Evolutionary conservation across 768 basidiomycete species (phyloP), one percentile per base, ranked within the genome.

Genomic region (Suillus placidus): DNA sequence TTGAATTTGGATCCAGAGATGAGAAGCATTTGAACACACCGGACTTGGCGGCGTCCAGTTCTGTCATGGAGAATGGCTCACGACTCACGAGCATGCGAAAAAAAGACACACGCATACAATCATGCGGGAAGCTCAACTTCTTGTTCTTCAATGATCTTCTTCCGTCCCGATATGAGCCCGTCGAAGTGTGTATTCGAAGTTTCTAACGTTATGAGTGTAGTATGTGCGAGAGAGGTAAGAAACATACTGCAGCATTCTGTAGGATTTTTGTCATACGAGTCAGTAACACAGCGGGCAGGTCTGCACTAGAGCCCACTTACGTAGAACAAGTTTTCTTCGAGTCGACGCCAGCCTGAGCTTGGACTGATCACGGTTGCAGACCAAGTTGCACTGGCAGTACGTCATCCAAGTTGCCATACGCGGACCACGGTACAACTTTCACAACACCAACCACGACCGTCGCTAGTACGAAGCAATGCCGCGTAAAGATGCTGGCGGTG

Each of bases 401-500:
- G 52, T 54, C 52, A 54, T 54, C 16, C 18, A 12, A 51, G 30
- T 52, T 52, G 30, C 51, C 51, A 18, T 30, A 52, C 30, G 4
- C 18, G 52, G 51, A 4, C 6, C 16, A 6, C 40, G 14, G 18
- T 9, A 30, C 30, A 32, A 52, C 52, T 32, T 54, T 32, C 30
- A 54, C 18, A 32, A 32, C 30, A 52, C 16, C 30, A 34, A 54
- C 52, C 30, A 20, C 52, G 2, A 54, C 18, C 9, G 9, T 38
- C n/a, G 3, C 18, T 18, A 42, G 26, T 45, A 64, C 26, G 49
- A 66, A 42, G 55, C 2, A 64, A 92, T 92, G 91, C 90, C 91
- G 18, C 86, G 90, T 43, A 91, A 90, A 78, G 89, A 93, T 64
- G 71, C 83, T 14, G 75, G 79, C 0, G 79, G 82, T 37, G 84